Conservation (phyloP, 306 rosid species). For the Glycine latifolia region DNA sequence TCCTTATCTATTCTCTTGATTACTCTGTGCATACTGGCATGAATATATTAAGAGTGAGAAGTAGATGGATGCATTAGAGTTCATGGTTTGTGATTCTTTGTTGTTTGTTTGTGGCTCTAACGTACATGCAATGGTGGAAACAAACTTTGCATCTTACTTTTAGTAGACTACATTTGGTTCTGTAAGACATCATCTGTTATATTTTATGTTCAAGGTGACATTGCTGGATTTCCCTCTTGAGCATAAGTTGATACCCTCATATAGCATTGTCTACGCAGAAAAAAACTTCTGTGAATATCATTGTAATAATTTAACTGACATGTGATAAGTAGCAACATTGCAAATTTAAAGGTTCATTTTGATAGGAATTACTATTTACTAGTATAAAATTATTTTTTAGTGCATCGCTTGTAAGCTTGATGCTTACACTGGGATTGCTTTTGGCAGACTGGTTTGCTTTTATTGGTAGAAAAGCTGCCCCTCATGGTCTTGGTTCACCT, state of each 20-base stretch:
- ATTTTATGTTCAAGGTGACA: conserved; percentile 31
- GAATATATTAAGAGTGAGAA: conserved; percentile 23
- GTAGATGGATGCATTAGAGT: conserved; percentile 13
- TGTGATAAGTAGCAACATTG: conserved; percentile 1
- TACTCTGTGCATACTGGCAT: conserved; percentile 7
- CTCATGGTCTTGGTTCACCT: conserved; percentile 76
- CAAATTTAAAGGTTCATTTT: conserved; percentile 36
- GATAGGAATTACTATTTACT: conserved; percentile 32
- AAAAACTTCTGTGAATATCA: conserved; percentile 12
- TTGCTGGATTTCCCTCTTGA: conserved; percentile 14
- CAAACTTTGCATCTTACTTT: conserved; percentile 37
- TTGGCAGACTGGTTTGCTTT: conserved; percentile 93
- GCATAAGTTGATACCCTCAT: conserved; percentile 4
- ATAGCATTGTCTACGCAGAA: conserved; percentile 2
- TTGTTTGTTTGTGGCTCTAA: conserved; percentile 4
- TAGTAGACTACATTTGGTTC: conserved; percentile 9
- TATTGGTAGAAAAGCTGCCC: conserved; percentile 79
- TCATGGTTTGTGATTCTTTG: conserved; percentile 33
- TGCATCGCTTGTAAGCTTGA: conserved; percentile 32
- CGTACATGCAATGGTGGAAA: conserved; percentile 35
- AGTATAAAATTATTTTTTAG: conserved; percentile 31
- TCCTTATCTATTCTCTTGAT: conserved; percentile 35
- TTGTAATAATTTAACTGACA: conserved; percentile 27
- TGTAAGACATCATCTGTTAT: conserved; percentile 14
- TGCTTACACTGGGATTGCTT: conserved; percentile 48